Evolutionary conservation across 1,139 yeast genomes (phyloP).

Genomic region (Suhomyces maxii): DNA sequence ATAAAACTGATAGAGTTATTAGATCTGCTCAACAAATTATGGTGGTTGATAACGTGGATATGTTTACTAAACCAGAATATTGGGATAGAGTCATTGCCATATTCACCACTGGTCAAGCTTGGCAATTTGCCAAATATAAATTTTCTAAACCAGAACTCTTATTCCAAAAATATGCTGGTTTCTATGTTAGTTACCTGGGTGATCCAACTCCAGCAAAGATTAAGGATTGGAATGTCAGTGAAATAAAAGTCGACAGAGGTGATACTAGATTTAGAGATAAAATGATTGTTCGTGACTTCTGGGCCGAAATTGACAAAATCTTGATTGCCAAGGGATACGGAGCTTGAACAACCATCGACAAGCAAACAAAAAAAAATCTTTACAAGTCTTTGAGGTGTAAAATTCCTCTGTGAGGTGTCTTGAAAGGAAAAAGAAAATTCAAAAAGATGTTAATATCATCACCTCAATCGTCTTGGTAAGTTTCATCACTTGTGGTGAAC

Average conservation of each 20-base stretch:
- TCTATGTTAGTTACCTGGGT: conserved; percentile 71
- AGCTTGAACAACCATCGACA: conserved; percentile 3
- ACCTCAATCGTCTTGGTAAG: too few relatives aligned
- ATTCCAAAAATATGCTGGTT: conserved; percentile 85
- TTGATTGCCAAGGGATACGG: conserved; percentile 51
- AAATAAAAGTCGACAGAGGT: conserved; percentile 71
- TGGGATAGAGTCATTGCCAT: conserved; percentile 97
- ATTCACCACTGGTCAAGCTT: conserved; percentile 93
- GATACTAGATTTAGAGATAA: conserved; percentile 84
- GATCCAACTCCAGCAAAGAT: conserved; percentile 78
- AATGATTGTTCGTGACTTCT: conserved; percentile 79
- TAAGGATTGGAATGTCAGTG: conserved; percentile 84
- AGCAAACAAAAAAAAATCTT: too few relatives aligned
- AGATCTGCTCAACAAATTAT: conserved; percentile 59
- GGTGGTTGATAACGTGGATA: conserved; percentile 85
- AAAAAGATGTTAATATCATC: too few relatives aligned
- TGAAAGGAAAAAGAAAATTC: too few relatives aligned
- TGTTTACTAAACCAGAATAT: conserved; percentile 90
- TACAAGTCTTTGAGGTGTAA: too few relatives aligned
- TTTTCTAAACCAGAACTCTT: conserved; percentile 77
- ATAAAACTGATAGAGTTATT: conserved; percentile 57
- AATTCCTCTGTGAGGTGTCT: too few relatives aligned
- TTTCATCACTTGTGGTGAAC: not conserved
- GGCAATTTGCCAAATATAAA: conserved; percentile 92
- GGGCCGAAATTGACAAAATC: conserved; percentile 73